phyloP scores from a whole-genome alignment of 2,329 filamentous ascomycete genomes.

The Pseudocercospora vitis region DNA sequence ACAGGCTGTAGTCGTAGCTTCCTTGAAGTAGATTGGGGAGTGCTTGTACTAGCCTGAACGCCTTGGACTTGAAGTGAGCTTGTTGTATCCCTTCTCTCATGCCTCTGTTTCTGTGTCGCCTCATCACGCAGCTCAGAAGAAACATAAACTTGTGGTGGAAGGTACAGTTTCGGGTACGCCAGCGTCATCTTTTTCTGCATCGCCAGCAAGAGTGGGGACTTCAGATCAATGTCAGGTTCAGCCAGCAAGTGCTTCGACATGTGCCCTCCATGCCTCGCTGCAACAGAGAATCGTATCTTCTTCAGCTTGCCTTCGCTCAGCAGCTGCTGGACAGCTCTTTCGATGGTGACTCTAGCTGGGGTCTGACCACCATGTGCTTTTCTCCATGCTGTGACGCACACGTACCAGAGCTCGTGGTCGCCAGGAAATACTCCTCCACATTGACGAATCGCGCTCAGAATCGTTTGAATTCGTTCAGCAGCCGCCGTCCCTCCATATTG shows the following conservation, averaged over 20 bases:
- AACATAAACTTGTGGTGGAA: constrained; percentile 46
- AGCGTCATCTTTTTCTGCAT: constrained; percentile 54
- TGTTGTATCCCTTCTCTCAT: no score
- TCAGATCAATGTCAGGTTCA: constrained; percentile 47
- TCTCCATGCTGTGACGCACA: constrained; percentile 56
- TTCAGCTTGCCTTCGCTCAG: constrained; percentile 53
- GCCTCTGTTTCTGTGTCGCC: constrained; percentile 11
- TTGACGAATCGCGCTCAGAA: constrained; percentile 56
- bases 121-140: constrained; percentile 32
- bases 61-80: no score
- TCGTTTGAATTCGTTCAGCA: constrained; percentile 50
- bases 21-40: no score
- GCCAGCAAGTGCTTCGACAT: constrained; percentile 54
- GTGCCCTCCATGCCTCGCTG: constrained; percentile 48
- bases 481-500: constrained; percentile 45
- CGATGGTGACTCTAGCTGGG: constrained; percentile 56
- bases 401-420: constrained; percentile 55
- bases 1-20: constrained; percentile 6
- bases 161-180: constrained; percentile 44
- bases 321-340: constrained; percentile 51
- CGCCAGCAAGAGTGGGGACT: constrained; percentile 48
- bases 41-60: no score
- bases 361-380: constrained; percentile 42
- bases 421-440: constrained; percentile 58
- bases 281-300: constrained; percentile 54